Base-by-base conservation (phyloP, 495 filamentous ascomycete species). In the Endocarpon pusillum region DNA sequence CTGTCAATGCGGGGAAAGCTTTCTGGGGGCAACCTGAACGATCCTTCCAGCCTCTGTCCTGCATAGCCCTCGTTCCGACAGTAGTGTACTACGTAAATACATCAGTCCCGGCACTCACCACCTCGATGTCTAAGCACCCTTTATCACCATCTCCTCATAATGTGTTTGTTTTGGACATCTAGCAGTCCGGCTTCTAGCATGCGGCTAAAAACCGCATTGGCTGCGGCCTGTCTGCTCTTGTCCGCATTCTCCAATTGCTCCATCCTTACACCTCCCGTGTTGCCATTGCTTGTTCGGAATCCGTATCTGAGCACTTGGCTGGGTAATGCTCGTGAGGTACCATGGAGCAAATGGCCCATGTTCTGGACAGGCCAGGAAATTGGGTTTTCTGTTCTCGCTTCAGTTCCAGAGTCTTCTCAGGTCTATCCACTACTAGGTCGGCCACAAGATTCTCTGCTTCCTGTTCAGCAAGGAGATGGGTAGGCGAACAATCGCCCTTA, bases 271-370 rank as follows among this genome's bases (percentile, higher is more conserved):
- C 87, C 87, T 17, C 81, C 83, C 1, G 81, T 91, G 4, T 57
- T 96, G 26, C 87, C 87, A 6, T 61, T 96, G 48, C 73, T 80
- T 40, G 86, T 96, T 21, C 75, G 87, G 19, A 94, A 81, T 47
- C 87, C 87, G 12, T 96, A 96, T 51, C 59, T 94, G 24, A 92
- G 81, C 45, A 79, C 84, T 9, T 94, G 86, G 84, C 53, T 92
- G 33, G 66, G 66, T 8, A 67, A 77, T 58, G 82, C 83, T 21
- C 70, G 87, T 31, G 72, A 78, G 10, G 62, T 60, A 14, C 87
- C 87, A n/a, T 96, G 87, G 86, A 66, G 71, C 21, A 71, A 72
- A 51, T 96, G 87, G 86, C 87, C 86, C 19, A 91, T 92, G 41
- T 96, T 96, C 51, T 96, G 78, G 64, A 91, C 81, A 10, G 85